Conservation (phyloP, 345 rosid genomes). For the Brassica juncea region DNA sequence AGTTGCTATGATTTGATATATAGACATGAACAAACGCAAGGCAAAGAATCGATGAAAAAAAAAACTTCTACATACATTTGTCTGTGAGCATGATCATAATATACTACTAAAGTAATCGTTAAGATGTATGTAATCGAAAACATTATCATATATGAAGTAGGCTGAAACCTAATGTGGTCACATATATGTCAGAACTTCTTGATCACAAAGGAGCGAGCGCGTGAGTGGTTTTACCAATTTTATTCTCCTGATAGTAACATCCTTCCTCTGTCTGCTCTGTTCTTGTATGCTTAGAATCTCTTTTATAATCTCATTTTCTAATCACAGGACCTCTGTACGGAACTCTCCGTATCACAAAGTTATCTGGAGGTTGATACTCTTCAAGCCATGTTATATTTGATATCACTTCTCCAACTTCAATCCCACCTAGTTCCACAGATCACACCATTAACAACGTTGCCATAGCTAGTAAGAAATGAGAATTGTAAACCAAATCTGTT, state of each 20-base stretch:
- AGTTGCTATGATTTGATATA: neutral
- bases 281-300: constrained; percentile 5
- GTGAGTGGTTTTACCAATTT: neutral
- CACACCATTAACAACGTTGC: constrained; percentile 15
- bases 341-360: constrained; percentile 78
- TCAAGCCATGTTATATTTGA: constrained; percentile 78
- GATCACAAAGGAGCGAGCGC: no score
- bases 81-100: constrained; percentile 15
- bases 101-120: neutral
- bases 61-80: neutral
- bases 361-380: constrained; percentile 87
- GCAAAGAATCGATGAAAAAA: neutral
- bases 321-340: constrained; percentile 76
- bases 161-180: no score
- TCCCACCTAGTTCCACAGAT: constrained; percentile 48
- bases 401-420: constrained; percentile 53
- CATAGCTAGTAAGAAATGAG: neutral
- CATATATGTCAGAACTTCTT: no score
- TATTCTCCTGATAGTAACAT: constrained; percentile 20
- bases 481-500: neutral
- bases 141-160: no score
- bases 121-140: no score
- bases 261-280: neutral
- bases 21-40: neutral
- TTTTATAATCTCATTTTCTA: constrained; percentile 51